Base-by-base conservation (phyloP, 164 flowering plant species). In the Amborella trichopoda region DNA sequence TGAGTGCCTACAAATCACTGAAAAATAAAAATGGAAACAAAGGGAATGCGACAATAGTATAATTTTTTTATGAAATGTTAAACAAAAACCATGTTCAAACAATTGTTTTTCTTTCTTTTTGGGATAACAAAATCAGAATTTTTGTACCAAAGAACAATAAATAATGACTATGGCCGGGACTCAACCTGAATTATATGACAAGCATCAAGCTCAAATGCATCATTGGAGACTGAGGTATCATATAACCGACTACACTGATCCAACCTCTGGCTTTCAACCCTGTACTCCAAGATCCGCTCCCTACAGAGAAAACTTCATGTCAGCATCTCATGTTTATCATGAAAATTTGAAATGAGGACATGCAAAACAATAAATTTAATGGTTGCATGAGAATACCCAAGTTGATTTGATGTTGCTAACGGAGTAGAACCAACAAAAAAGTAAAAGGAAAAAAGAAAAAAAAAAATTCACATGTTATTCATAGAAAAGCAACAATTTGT, bases 241-340 rank as follows among this genome's bases (percentile, higher is more conserved):
- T 77, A 85, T 30, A 93, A 87, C 26, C 99, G 78, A 62, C 81
- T 72, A 55, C 99, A 84, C 49, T 88, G 96, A 53, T 93, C 99
- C 32, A 93, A 61, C 57, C 89, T 69, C 67, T 82, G 94, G 60
- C 96, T 88, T 53, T 93, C 95, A 54, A 73, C 94, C 55, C 89
- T 77, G 50, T 71, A 73, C 70, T 79, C 96, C 77, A 93, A 53
- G 41, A 88, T 69, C 59, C 74, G 71, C 66, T 73, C 95, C 80
- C 99, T 89, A 52, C 37, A 60, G 12, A 33, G 6, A n/a, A n/a
- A n/a, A n/a, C n/a, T n/a, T n/a, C n/a, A n/a, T n/a, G n/a, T n/a
- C n/a, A n/a, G n/a, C n/a, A n/a, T n/a, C n/a, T n/a, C n/a, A n/a
- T n/a, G n/a, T n/a, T n/a, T n/a, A n/a, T n/a, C n/a, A n/a, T n/a